Evolutionary conservation across 2,329 filamentous ascomycete species (phyloP), one percentile per base, ranked within the genome.

Genomic region (Venturia asperata): DNA sequence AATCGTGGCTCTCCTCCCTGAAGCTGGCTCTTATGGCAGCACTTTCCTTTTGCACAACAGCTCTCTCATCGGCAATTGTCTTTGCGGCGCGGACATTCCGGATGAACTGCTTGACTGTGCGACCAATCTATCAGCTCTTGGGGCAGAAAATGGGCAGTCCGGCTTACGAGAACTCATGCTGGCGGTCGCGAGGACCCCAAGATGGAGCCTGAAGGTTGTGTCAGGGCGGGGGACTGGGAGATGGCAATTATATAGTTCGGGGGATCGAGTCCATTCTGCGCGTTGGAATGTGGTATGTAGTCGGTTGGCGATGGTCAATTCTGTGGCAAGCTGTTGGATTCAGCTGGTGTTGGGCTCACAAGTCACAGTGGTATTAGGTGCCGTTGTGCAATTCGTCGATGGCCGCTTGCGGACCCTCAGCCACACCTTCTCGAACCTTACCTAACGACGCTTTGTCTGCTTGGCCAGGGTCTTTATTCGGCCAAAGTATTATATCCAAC

Each of bases 1-100:
- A 92, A 76, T 99, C 92, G 74, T 89, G 87, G 78, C 91, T 96
- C 80, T 99, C 94, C 78, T 99, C 94, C 74, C 94, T 87, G 77
- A 99, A 99, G 80, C 93, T 97, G 71, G 94, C 92, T 78, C 94
- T 86, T 75, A 99, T 99, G 61, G 93, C 91, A 66, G 94, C 94
- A 79, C 94, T 99, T 81, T 99, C 94, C 79, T 99, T 99, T 74
- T 97, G 94, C 69, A 99, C 95, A 65, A 99, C 94, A 63, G 94
- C 93, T 75, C 94, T 87, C 81, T 99, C 94, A 79, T 99, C 94
- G 76, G 95, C 95, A 75, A 99, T 97, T 43, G 94, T 99, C 82
- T 99, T 99, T 67, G 94, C 92, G 68, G 94, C 93, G 76, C 94
- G 91, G 75, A 99, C 94, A 80, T 97, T 97, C 76, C 94, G 92